These are phyloP conservation scores for Chamaecyparis obtusa DNA, from an alignment of 75 land plant genomes.

Conservation along the genomic window DNA sequence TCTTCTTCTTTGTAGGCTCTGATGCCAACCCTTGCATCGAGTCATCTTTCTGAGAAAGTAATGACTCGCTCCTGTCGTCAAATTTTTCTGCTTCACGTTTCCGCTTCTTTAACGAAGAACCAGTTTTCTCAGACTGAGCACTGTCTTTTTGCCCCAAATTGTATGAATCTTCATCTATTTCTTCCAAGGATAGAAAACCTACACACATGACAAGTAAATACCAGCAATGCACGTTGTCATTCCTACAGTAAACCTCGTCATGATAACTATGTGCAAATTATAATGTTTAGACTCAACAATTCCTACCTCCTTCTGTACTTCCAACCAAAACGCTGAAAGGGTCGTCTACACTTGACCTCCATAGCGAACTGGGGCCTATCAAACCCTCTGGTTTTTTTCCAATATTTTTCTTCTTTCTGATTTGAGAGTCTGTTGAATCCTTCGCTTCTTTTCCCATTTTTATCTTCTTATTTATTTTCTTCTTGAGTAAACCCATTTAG, in stretches of 20 bases:
- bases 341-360: constrained; percentile 39
- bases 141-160: constrained; percentile 14
- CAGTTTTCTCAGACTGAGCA: neutral
- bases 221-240: neutral
- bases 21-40: neutral
- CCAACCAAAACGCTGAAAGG: constrained; percentile 36
- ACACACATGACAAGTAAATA: constrained; percentile 16
- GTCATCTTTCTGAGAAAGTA: neutral
- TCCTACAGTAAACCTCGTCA: neutral
- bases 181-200: constrained; percentile 90
- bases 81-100: neutral
- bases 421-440: neutral
- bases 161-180: constrained; percentile 75
- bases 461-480: neutral
- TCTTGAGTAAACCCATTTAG: neutral
- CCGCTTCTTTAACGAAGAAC: constrained; percentile 2
- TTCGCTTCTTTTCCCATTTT: neutral
- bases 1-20: constrained; percentile 6
- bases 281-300: neutral
- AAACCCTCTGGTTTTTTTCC: neutral
- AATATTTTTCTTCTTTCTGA: neutral
- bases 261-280: neutral
- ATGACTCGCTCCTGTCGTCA: neutral
- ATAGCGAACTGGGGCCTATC: constrained; percentile 6
- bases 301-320: constrained; percentile 66